Conservation (phyloP, 225 moss, liverwort and hornwort genomes). For the Rhytidiadelphus loreus region DNA sequence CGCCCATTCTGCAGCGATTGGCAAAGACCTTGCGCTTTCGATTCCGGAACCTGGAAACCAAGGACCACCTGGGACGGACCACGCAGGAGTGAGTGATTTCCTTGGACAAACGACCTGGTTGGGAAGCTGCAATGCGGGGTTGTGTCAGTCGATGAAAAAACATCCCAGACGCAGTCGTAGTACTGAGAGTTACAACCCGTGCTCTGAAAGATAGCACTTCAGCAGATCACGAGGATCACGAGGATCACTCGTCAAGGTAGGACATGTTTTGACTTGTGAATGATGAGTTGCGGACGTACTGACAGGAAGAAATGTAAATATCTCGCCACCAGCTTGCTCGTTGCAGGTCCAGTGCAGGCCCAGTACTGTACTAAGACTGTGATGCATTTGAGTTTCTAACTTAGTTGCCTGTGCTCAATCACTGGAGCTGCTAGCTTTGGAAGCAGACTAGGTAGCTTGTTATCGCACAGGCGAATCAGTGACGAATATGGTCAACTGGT, state of each 20-base stretch:
- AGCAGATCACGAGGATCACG: conserved; percentile 16
- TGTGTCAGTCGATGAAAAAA: not conserved
- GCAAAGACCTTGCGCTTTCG: conserved; percentile 3
- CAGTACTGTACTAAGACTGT: not conserved
- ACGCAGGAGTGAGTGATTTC: not conserved
- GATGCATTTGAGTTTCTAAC: not conserved
- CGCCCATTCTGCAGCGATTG: not conserved
- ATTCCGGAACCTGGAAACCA: not conserved
- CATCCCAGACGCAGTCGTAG: not conserved
- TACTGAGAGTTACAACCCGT: not conserved
- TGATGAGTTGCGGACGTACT: not conserved
- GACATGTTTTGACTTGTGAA: not conserved
- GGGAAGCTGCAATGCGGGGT: not conserved
- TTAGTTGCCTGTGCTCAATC: not conserved
- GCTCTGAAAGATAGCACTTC: conserved; percentile 5
- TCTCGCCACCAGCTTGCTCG: not conserved
- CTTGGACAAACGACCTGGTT: not conserved
- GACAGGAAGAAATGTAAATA: not conserved
- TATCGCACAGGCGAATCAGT: not conserved
- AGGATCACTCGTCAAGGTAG: conserved; percentile 6
- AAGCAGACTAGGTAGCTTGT: not conserved
- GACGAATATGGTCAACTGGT: not conserved
- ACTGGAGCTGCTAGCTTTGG: not conserved
- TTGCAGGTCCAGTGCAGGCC: not conserved
- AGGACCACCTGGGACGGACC: not conserved